phyloP scores from a whole-genome alignment of 345 rosid genomes.

The Salix caprea region DNA sequence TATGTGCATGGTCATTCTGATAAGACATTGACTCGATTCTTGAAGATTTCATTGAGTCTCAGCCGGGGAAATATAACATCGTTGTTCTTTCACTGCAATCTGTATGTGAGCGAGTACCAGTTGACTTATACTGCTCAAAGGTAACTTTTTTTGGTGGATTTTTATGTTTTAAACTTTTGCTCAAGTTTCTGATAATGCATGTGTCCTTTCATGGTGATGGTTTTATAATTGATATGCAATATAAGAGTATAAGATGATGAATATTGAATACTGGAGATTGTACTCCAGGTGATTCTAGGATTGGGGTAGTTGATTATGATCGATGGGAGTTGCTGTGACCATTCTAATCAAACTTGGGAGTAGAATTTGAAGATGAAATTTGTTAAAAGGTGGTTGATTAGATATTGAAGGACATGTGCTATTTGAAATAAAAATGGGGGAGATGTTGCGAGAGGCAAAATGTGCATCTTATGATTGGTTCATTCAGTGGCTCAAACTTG shows the following conservation, averaged over 20 bases:
- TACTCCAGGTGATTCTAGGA: not conserved
- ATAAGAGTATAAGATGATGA: not conserved
- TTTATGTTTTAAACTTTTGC: not conserved
- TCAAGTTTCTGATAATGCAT: not conserved
- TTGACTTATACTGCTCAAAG: slow-evolving; percentile 80
- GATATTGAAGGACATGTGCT: not conserved
- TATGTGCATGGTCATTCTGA: slow-evolving; percentile 60
- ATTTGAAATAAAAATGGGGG: not conserved
- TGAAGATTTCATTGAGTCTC: slow-evolving; percentile 64
- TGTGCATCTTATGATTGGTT: not conserved
- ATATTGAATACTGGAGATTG: not conserved
- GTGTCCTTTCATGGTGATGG: not conserved
- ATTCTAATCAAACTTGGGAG: not conserved
- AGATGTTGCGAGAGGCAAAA: not conserved
- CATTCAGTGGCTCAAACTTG: not conserved
- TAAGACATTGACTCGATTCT: slow-evolving; percentile 45
- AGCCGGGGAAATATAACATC: slow-evolving; percentile 54
- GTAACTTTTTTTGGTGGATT: slow-evolving; percentile 23
- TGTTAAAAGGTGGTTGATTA: not conserved
- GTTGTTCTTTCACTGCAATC: slow-evolving; percentile 61
- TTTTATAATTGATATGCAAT: not conserved
- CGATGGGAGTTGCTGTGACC: not conserved
- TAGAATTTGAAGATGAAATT: not conserved
- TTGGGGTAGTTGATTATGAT: not conserved
- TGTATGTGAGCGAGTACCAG: slow-evolving; percentile 65